Base-by-base conservation (phyloP, 352 stramenopile species). In the Pythium phragmitis region DNA sequence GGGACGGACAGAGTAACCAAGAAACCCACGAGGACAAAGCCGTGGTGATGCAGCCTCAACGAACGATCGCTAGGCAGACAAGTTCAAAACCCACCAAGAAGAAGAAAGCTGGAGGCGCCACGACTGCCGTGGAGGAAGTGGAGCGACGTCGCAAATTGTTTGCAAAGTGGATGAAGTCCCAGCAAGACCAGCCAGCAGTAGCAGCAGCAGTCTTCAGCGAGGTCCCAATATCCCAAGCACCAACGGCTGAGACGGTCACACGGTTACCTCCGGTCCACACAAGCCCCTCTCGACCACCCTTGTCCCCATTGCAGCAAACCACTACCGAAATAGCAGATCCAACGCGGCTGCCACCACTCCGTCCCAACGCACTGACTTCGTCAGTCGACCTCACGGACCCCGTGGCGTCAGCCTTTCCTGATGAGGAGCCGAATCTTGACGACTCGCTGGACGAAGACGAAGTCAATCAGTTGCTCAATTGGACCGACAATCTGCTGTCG, bases 401-500 rank as follows among this genome's bases (percentile, higher is more conserved):
- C 46, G 30, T 57, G 11, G 28, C 28, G 26, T 26, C 23, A 11
- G 45, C 52, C 13, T 54, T 59, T 12, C 46, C 45, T 26, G 60
- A 65, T 26, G 56, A 67, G 42, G 56, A 67, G 42, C 37, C 54
- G 17, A 49, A 69, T 48, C 19, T 86, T 7, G 84, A 94, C 3
- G 80, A 87, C 30, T 92, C 82, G 13, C 57, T 94, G 11, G 79
- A 92, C 42, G 81, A 92, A 74, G 81, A 91, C 17, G 82, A 82
- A 57, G 70, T 92, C 14, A 92, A 92, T 54, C 76, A 85, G 23
- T 70, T 95, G 21, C 73, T 95, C 7, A 79, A 89, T 55, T 92
- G 84, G 84, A 95, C 86, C 7, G 82, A 93, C 63, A 88, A 70
- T 6, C 60, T 92, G 11, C 62, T 83, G 4, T 81, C 77, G 7